Conservation (phyloP, 352 stramenopile genomes). For the Globisporangium viniferum region DNA sequence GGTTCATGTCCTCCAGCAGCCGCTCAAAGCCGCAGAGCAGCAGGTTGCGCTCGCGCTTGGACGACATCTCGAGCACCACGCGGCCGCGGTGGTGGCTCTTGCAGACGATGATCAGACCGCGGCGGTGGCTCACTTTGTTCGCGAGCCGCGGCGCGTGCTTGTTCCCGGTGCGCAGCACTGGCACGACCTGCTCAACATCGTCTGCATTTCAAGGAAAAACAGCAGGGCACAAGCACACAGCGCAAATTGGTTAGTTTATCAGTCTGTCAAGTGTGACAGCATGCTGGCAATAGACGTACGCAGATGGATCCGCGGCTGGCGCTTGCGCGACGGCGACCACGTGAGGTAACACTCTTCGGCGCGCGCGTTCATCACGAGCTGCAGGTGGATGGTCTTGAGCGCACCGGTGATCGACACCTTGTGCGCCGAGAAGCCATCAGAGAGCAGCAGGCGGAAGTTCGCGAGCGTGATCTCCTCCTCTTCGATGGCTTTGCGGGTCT, state of each 20-base stretch:
- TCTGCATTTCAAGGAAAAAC: constrained; percentile 31
- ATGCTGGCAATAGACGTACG: constrained; percentile 28
- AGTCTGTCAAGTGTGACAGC: not conserved
- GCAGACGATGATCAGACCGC: constrained; percentile 61
- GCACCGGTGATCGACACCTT: constrained; percentile 69
- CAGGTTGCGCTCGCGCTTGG: constrained; percentile 57
- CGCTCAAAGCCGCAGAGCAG: constrained; percentile 54
- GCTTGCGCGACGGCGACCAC: constrained; percentile 73
- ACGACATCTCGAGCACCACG: constrained; percentile 55
- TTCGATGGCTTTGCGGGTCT: constrained; percentile 18
- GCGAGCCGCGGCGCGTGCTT: constrained; percentile 40
- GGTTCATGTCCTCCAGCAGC: constrained; percentile 49
- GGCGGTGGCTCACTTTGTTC: constrained; percentile 62
- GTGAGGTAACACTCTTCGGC: constrained; percentile 63
- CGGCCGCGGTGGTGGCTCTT: constrained; percentile 62
- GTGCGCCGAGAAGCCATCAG: constrained; percentile 50
- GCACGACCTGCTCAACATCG: constrained; percentile 55
- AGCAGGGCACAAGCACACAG: not conserved
- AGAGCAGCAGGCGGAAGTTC: constrained; percentile 53
- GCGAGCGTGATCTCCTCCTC: constrained; percentile 44
- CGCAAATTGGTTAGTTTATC: not conserved
- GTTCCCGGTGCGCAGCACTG: constrained; percentile 51
- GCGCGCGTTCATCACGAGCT: constrained; percentile 40
- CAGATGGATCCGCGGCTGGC: constrained; percentile 50
- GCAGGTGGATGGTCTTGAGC: constrained; percentile 64